Evolutionary conservation across 108 stramenopile species (phyloP).

Genomic region (Skeletonema tropicum): DNA sequence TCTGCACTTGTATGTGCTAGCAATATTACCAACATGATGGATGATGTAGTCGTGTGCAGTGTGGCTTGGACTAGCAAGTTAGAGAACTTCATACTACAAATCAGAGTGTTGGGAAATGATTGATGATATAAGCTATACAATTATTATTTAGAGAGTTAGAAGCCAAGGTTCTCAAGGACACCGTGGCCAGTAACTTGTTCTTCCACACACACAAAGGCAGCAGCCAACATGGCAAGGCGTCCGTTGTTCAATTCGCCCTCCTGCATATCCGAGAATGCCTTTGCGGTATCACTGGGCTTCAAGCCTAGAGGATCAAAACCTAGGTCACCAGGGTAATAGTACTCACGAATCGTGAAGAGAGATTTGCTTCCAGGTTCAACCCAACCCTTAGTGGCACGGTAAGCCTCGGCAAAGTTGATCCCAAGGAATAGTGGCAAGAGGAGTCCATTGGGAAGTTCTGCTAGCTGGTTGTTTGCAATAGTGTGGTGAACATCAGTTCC

Average conservation of each 20-base stretch:
- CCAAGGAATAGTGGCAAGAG: constrained; percentile 42
- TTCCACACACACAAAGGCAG: constrained; percentile 38
- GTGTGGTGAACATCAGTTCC: constrained; percentile 51
- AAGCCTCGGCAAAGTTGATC: constrained; percentile 48
- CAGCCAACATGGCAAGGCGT: constrained; percentile 66
- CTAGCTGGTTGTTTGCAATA: constrained; percentile 62
- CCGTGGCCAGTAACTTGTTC: constrained; percentile 39
- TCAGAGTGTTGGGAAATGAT: no score
- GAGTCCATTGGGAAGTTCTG: constrained; percentile 38
- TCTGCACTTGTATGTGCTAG: no score
- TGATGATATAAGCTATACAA: background rate
- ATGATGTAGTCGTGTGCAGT: no score
- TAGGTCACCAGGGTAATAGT: constrained; percentile 63
- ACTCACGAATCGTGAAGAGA: constrained; percentile 56
- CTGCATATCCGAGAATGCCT: constrained; percentile 40
- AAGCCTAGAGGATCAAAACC: constrained; percentile 62
- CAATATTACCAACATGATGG: no score
- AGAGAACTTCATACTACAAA: no score
- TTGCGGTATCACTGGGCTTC: constrained; percentile 47
- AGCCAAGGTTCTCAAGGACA: constrained; percentile 32
- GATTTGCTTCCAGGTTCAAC: constrained; percentile 32
- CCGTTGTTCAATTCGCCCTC: constrained; percentile 57
- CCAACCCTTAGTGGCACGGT: constrained; percentile 42
- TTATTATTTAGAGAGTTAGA: constrained; percentile 18
- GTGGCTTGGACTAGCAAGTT: no score